Base-by-base conservation (phyloP, 2,329 filamentous ascomycete species). In the Onygena corvina region DNA sequence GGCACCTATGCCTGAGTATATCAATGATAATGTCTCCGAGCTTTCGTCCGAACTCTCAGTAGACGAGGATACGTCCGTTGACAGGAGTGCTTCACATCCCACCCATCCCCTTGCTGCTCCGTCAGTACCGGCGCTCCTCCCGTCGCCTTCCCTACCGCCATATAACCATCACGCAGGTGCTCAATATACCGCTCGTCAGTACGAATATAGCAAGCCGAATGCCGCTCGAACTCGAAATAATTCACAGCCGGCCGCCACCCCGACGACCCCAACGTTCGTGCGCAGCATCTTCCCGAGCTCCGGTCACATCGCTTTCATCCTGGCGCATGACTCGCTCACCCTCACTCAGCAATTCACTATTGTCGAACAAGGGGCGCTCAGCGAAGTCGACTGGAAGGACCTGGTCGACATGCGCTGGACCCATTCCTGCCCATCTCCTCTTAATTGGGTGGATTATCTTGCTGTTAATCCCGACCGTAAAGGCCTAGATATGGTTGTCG, bases 311-410 rank as follows among this genome's bases (percentile, higher is more conserved):
- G 78, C 79, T 0, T 83, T 82, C 57, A 66, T 82, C 23, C 67
- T 83, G n/a, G 75, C 76, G 0, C 80, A 76, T 51, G 76, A 79
- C 57, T 79, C 79, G 1, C 72, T 77, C 51, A 60, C 73, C 3
- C 68, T 83, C 47, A 78, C 79, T 1, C 73, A 81, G 58, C 79
- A 83, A 58, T 71, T 83, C 51, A 82, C 78, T 1, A 67, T 83
- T 52, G 73, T 83, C 36, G 79, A 83, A 58, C 79, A 80, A 61
- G 79, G 80, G 47, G 79, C 79, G 1, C 62, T 83, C 21, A 77
- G 78, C 52, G 79, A 82, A 56, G 74, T 83, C 49, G 78, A 82
- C 57, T 83, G 79, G 79, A 76, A 75, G 56, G 79, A 82, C 54
- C 64, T 83, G 25, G 76, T 83, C 46, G 76, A 80, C 47, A 74